phyloP scores from a whole-genome alignment of 441 rosid genomes.

The Metrosideros polymorpha region DNA sequence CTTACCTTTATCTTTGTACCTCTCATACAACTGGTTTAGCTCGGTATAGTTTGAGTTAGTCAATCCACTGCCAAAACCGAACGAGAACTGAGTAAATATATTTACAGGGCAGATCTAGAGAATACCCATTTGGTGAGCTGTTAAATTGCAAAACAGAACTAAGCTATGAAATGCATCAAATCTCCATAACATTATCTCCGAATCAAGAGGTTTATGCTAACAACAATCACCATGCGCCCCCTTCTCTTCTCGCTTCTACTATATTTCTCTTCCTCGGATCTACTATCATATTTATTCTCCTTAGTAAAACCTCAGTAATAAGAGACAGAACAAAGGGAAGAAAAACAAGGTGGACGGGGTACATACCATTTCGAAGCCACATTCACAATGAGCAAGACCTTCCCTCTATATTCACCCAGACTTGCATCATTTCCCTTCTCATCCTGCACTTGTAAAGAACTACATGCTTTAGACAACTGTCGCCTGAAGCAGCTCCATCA shows the following conservation, averaged over 20 bases:
- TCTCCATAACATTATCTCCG: too few relatives aligned
- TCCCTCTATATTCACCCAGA: conserved; percentile 56
- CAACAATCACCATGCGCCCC: too few relatives aligned
- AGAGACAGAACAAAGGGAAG: neutral
- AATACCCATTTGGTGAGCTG: neutral
- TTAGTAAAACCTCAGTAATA: neutral
- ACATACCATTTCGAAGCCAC: conserved; percentile 85
- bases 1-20: conserved; percentile 72
- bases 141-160: neutral
- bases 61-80: conserved; percentile 53
- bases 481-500: neutral
- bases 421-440: conserved; percentile 47
- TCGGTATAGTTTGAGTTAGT: conserved; percentile 79
- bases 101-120: neutral
- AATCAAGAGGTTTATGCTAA: too few relatives aligned
- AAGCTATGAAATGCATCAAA: neutral
- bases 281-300: too few relatives aligned
- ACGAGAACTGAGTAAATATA: neutral
- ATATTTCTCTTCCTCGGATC: neutral
- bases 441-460: conserved; percentile 34
- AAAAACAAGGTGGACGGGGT: neutral
- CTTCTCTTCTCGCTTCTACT: too few relatives aligned
- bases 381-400: conserved; percentile 72
- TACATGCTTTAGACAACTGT: neutral
- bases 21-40: conserved; percentile 58